Percentiles rank a stretch among this genome's conserved stretches.
phyloP scores from a whole-genome alignment of 208 protist genomes.

The Trypanosoma melophagium region DNA sequence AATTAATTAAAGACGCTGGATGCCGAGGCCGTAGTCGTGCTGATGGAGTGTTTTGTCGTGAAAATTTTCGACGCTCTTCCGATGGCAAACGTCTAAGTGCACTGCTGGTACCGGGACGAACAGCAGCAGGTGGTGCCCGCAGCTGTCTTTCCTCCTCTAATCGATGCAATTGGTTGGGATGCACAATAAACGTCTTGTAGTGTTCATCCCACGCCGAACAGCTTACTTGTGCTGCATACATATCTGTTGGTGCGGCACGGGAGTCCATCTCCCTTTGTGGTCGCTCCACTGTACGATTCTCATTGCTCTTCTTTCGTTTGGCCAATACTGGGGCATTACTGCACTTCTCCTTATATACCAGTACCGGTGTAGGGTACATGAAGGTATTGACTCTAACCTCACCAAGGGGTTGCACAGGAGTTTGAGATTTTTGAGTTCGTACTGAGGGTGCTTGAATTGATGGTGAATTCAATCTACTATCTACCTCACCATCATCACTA shows the following conservation, averaged over 20 bases:
- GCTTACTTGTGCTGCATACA: not conserved
- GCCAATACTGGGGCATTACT: no score
- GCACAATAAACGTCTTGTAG: slow-evolving; percentile 26
- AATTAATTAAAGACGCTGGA: not conserved
- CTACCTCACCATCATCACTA: no score
- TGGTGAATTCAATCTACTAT: no score
- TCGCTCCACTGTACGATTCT: no score
- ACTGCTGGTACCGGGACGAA: not conserved
- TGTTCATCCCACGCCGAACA: slow-evolving; percentile 22
- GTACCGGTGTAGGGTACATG: slow-evolving; percentile 1
- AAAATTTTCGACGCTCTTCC: not conserved
- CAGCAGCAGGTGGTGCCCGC: not conserved
- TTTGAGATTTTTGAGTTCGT: no score
- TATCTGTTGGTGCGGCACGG: not conserved
- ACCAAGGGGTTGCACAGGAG: no score
- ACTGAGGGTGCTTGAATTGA: no score
- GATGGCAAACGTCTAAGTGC: not conserved
- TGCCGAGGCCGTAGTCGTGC: not conserved
- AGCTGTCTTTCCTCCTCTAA: slow-evolving; percentile 9
- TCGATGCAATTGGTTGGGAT: slow-evolving; percentile 23
- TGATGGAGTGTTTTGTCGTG: not conserved
- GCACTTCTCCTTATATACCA: no score
- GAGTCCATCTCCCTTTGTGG: no score
- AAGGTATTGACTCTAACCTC: slow-evolving; percentile 1
- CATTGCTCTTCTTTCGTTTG: no score